Evolutionary conservation across 2,329 filamentous ascomycete species (phyloP), one percentile per base, ranked within the genome.

Genomic region (Neofusicoccum kwambonambiense): DNA sequence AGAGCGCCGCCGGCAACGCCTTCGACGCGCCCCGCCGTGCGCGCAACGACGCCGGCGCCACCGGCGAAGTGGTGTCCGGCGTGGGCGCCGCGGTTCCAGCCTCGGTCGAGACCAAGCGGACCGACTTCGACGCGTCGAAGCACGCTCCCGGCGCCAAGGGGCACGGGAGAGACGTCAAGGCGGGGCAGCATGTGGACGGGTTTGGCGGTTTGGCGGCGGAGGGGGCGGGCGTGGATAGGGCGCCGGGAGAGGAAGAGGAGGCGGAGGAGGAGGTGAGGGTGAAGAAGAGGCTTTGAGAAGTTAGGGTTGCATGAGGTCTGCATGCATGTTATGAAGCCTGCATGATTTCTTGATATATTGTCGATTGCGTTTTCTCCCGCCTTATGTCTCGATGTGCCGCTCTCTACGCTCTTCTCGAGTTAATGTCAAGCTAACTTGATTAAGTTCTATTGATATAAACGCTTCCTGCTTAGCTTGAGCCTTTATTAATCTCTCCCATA

Each of bases 21-120:
- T 80, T 76, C 37, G 81, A 84, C 52, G 78, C 84, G 65, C 79
- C 83, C 3, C 71, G 75, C 42, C 67, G 69, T 9, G 63, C 69
- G 47, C 68, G 67, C 27, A 31, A 31, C 42, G 76, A 78, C 66
- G 70, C 69, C 3, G 75, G 75, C 11, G 67, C 69, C 2, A 77
- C 75, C 1, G 74, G 69, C 3, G 76, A 77, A 35, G 71, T 78
- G 19, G 67, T 75, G 15, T 76, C 74, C 4, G 77, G 72, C 15
- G 74, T 67, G 9, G 76, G 75, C 7, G 73, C 77, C 45, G 70
- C 75, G 64, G 37, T 77, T 42, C 69, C 69, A 3, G 67, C 69
- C 2, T 69, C 65, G 22, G 65, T 75, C 9, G 73, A 76, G 68
- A 75, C 72, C 67, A 75, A 75, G 69, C 72, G 68, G n/a, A 35